These are phyloP conservation scores for Limnanthes douglasii DNA, from an alignment of 345 rosid species.

Conservation along the genomic window DNA sequence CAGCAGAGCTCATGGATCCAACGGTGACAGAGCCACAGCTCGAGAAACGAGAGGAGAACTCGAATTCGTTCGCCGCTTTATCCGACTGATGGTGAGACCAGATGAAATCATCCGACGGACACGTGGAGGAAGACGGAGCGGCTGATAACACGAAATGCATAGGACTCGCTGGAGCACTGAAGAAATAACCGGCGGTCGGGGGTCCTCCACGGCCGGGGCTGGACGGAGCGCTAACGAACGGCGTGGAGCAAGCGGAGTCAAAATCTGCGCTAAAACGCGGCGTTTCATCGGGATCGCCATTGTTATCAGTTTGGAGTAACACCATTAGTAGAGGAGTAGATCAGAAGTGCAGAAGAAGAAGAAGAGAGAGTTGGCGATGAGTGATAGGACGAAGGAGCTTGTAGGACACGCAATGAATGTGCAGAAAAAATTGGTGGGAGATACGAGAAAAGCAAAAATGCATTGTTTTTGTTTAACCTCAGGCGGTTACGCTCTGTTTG, in stretches of 20 bases:
- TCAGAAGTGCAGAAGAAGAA: no score
- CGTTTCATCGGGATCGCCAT: constrained; percentile 11
- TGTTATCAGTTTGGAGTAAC: no score
- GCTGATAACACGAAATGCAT: constrained; percentile 60
- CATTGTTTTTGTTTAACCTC: no score
- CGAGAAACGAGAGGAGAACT: constrained; percentile 51
- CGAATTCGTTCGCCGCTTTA: no score
- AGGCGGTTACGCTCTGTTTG: no score
- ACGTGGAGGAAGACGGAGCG: constrained; percentile 12
- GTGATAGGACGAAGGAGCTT: no score
- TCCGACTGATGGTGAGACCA: no score
- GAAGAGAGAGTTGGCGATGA: no score
- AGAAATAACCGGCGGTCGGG: constrained; percentile 40
- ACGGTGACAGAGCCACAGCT: constrained; percentile 23
- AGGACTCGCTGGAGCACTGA: constrained; percentile 93
- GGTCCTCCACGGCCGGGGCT: constrained; percentile 60
- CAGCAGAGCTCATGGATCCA: constrained; percentile 85
- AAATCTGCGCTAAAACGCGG: constrained; percentile 15
- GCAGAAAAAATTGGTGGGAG: no score
- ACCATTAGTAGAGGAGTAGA: no score
- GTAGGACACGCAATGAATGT: no score
- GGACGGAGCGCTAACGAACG: constrained; percentile 93
- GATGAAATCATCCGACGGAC: constrained; percentile 26
- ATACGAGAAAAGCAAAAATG: no score
- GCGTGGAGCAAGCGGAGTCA: constrained; percentile 57